Base-by-base conservation (phyloP, 108 stramenopile genomes). In the Pseudonitzschia pungens region DNA sequence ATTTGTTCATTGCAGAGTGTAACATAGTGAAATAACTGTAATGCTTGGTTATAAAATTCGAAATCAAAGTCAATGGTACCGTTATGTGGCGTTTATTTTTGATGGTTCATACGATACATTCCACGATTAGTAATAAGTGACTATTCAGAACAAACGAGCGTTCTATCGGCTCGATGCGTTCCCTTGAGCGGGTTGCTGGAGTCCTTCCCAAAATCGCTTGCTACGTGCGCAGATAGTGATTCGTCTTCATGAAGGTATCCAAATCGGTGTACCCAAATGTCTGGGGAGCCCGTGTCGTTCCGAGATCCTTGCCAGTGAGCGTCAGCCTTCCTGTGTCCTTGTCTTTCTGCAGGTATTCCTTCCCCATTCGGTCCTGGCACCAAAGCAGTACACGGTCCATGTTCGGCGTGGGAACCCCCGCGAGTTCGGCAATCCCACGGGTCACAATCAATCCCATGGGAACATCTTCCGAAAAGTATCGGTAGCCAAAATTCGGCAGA, bases 381-480 rank as follows among this genome's bases (percentile, higher is more conserved):
- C 86, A 87, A 22, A 80, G 32, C 53, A 87, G 81, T 44, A 87
- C 81, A 22, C 78, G 70, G 33, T 84, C 84, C 78, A 87, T 84
- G 45, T 83, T 42, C 20, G 83, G 83, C 22, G 86, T 87, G 27
- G 79, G 63, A 0, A 87, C 86, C 14, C 81, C 81, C 14, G 80
- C 83, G 22, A 87, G 66, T 56, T 82, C 83, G 36, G 86, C 86
- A 71, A 87, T 83, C 1, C 86, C 86, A 15, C 77, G 52, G 7
- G 83, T 83, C 14, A 87, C 86, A 33, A 82, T 31, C 71, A 87
- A 60, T n/a, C 86, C 86, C 68, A 71, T 75, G 20, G 86, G 86
- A 21, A 87, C 54, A 65, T 87, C 86, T 58, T 87, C 86, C 26
- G 83, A 77, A 66, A 79, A 87, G 78, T 87, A 87, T 0, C 86